These are phyloP conservation scores for Raffaelea albimanens DNA, from an alignment of 2,329 filamentous ascomycete genomes.

Conservation along the genomic window DNA sequence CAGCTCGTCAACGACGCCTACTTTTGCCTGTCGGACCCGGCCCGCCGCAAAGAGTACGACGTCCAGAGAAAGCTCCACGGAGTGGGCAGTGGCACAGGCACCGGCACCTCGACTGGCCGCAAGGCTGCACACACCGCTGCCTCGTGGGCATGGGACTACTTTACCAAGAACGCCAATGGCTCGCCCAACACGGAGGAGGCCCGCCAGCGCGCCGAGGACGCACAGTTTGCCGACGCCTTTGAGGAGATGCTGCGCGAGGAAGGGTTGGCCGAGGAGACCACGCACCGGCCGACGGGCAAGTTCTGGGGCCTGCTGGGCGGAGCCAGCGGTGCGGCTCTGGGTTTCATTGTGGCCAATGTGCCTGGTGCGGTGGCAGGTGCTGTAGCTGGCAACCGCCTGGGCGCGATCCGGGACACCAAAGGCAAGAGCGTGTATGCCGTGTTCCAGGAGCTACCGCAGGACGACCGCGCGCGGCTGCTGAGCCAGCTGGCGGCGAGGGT, in stretches of 20 bases:
- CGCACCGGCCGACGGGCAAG: slow-evolving; percentile 51
- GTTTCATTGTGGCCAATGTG: slow-evolving; percentile 91
- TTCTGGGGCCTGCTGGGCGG: slow-evolving; percentile 88
- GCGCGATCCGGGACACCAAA: slow-evolving; percentile 77
- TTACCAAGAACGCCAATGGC: slow-evolving; percentile 26
- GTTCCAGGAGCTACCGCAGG: slow-evolving; percentile 78
- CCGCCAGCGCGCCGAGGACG: slow-evolving; percentile 53
- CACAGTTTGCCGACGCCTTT: slow-evolving; percentile 82
- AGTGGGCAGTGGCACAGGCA: slow-evolving; percentile 16
- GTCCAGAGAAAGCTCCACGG: slow-evolving; percentile 53
- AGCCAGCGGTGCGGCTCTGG: slow-evolving; percentile 77
- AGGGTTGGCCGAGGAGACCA: slow-evolving; percentile 64
- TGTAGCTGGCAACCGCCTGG: slow-evolving; percentile 86
- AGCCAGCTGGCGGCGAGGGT: slow-evolving; percentile 79
- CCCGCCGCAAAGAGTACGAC: slow-evolving; percentile 77
- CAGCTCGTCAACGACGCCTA: slow-evolving; percentile 36
- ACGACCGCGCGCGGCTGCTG: slow-evolving; percentile 70
- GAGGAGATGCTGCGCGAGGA: slow-evolving; percentile 86
- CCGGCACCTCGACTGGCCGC: slow-evolving; percentile 27
- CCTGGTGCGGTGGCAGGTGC: slow-evolving; percentile 82
- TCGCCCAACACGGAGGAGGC: slow-evolving; percentile 22
- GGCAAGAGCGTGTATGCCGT: slow-evolving; percentile 94
- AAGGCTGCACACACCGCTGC: slow-evolving; percentile 33
- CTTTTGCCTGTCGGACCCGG: slow-evolving; percentile 61
- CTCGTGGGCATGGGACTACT: slow-evolving; percentile 68